phyloP scores from a whole-genome alignment of 139 green algal species.

The Chlorella sp. region DNA sequence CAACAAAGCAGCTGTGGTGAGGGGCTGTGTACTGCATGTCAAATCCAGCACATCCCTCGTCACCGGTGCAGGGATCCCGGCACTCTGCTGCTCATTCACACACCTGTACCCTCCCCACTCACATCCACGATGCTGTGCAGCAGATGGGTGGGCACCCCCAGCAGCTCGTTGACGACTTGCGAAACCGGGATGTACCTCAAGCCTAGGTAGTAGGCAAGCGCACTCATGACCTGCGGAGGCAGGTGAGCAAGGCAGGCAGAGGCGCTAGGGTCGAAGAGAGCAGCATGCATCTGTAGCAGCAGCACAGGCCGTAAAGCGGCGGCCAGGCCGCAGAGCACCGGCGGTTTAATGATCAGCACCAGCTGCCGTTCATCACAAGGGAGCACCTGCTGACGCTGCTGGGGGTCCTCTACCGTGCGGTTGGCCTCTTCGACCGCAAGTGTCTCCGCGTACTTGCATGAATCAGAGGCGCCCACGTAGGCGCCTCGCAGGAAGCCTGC shows the following conservation, averaged over 20 bases:
- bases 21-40: no score
- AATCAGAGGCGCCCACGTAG: constrained; percentile 5
- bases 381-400: no score
- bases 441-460: constrained; percentile 36
- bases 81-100: no score
- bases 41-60: no score
- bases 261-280: no score
- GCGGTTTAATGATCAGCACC: no score
- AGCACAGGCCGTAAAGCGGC: no score
- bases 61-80: no score
- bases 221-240: neutral
- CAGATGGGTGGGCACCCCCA: constrained; percentile 10
- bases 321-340: no score
- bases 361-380: no score
- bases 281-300: no score
- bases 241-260: neutral
- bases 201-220: constrained; percentile 40
- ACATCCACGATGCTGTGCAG: neutral
- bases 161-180: neutral
- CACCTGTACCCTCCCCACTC: neutral
- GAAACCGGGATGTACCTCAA: neutral
- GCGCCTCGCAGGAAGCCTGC: constrained; percentile 41
- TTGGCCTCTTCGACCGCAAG: constrained; percentile 6
- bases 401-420: neutral
- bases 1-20: no score